Evolutionary conservation across 1,139 yeast species (phyloP).

Genomic region (Blastobotrys ciferrii): DNA sequence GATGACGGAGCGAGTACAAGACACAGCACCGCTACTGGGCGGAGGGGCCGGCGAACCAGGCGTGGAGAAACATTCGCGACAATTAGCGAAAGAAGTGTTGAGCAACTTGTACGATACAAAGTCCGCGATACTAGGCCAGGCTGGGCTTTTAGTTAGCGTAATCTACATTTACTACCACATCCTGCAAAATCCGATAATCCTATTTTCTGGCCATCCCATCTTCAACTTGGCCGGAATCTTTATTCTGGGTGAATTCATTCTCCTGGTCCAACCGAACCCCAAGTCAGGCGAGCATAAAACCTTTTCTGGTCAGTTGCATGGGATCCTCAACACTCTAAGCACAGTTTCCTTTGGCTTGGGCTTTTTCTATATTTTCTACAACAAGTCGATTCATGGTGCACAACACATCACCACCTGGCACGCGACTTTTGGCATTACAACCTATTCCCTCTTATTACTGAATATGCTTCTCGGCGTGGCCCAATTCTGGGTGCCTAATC

Average conservation of each 20-base stretch:
- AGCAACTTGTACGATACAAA: slow-evolving; percentile 17
- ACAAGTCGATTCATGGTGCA: slow-evolving; percentile 29
- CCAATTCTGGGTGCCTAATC: slow-evolving; percentile 30
- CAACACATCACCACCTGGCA: slow-evolving; percentile 34
- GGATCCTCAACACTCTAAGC: slow-evolving; percentile 28
- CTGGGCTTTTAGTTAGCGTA: slow-evolving; percentile 19
- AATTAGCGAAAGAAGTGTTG: slow-evolving; percentile 9
- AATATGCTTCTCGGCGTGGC: slow-evolving; percentile 28
- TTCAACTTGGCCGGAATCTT: slow-evolving; percentile 27
- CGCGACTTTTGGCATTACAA: slow-evolving; percentile 31
- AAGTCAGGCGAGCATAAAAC: slow-evolving; percentile 26
- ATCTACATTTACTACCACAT: slow-evolving; percentile 21
- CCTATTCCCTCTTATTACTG: slow-evolving; percentile 23
- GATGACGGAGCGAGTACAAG: not conserved
- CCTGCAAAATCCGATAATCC: slow-evolving; percentile 21
- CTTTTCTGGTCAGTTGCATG: slow-evolving; percentile 32
- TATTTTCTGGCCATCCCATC: slow-evolving; percentile 30
- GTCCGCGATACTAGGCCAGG: slow-evolving; percentile 22
- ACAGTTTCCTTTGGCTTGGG: slow-evolving; percentile 25
- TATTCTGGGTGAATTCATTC: slow-evolving; percentile 25
- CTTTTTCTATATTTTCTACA: slow-evolving; percentile 27
- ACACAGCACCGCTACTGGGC: not conserved
- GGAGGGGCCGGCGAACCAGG: not conserved
- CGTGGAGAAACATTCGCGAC: not conserved
- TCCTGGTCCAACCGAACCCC: slow-evolving; percentile 28